phyloP scores from a whole-genome alignment of 345 rosid species.

The Litchi chinensis region DNA sequence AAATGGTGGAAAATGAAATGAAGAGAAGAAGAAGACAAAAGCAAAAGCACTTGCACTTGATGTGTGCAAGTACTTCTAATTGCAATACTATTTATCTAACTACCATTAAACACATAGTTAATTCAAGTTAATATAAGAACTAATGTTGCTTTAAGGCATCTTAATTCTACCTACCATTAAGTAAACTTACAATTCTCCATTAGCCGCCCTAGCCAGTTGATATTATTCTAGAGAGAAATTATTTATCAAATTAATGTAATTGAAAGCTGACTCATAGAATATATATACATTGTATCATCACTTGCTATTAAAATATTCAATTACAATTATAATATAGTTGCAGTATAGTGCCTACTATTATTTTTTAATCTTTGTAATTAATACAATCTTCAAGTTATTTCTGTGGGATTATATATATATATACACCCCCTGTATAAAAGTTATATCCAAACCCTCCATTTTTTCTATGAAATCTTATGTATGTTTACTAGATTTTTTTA shows the following conservation, averaged over 20 bases:
- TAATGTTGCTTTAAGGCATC: background rate
- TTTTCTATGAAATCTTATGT: too few relatives aligned
- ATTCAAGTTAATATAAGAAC: background rate
- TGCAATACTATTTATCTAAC: background rate
- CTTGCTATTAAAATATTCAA: background rate
- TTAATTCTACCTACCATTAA: conserved; percentile 8
- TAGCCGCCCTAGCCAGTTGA: conserved; percentile 7
- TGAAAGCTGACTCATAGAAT: conserved; percentile 12
- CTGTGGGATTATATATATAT: background rate
- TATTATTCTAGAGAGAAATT: background rate
- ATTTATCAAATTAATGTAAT: background rate
- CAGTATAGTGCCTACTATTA: too few relatives aligned
- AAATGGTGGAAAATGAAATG: background rate
- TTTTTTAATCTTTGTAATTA: too few relatives aligned
- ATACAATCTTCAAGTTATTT: background rate
- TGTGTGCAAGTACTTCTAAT: background rate
- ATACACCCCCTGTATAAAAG: too few relatives aligned
- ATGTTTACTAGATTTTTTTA: too few relatives aligned
- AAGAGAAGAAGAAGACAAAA: background rate
- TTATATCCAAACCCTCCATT: too few relatives aligned
- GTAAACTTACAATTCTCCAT: background rate
- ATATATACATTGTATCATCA: background rate
- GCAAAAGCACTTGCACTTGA: background rate
- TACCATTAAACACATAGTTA: background rate
- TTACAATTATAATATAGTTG: background rate